Conservation (phyloP, 306 rosid species). For the Senna siamea region DNA sequence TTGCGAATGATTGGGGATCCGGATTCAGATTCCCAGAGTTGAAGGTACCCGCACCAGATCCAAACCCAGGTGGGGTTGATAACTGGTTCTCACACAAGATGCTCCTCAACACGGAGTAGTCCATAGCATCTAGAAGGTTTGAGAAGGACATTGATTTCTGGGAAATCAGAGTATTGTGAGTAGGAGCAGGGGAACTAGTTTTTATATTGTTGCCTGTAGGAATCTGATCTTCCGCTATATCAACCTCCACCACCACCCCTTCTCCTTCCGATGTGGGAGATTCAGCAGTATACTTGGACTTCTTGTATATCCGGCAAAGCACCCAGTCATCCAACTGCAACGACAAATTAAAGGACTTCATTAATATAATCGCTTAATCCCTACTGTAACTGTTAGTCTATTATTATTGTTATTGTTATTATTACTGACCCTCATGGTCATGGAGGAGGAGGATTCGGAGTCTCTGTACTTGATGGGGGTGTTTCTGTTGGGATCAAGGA, state of each 20-base stretch:
- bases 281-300: constrained; percentile 39
- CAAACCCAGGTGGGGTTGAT: constrained; percentile 42
- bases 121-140: constrained; percentile 61
- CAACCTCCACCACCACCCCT: constrained; percentile 35
- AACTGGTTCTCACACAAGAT: constrained; percentile 53
- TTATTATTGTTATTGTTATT: too few species aligned
- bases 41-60: too few species aligned
- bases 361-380: too few species aligned
- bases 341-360: not conserved
- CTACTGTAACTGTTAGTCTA: too few species aligned
- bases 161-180: constrained; percentile 46
- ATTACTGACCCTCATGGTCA: constrained; percentile 63
- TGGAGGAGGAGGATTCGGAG: constrained; percentile 12
- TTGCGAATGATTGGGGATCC: not conserved
- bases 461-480: constrained; percentile 53
- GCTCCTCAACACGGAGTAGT: constrained; percentile 56
- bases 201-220: too few species aligned
- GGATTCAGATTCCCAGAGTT: too few species aligned
- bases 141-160: constrained; percentile 66
- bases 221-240: constrained; percentile 37
- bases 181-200: not conserved
- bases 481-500: constrained; percentile 39
- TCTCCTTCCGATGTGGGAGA: constrained; percentile 40
- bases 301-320: constrained; percentile 63
- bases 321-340: constrained; percentile 69